Evolutionary conservation across 2,329 filamentous ascomycete species (phyloP), one percentile per base, ranked within the genome.

Genomic region (Hypomyces perniciosus): DNA sequence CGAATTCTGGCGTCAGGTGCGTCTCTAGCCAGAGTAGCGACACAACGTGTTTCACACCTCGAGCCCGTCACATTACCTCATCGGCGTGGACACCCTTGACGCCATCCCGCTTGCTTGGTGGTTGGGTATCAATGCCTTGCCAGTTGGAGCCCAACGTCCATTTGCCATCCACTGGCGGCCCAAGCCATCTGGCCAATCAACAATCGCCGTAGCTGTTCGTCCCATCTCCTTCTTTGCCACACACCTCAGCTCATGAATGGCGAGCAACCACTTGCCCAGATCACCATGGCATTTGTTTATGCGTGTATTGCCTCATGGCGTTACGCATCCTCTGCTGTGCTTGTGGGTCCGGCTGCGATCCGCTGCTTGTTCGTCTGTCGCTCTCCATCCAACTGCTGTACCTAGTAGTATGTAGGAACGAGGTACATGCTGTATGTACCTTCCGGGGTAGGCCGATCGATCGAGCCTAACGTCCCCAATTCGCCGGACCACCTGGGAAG

Each of bases 61-160:
- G 20, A 20, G 20, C 20, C 20, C 20, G 20, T 20, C 3, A 20
- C 20, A 20, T 20, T 20, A 20, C 20, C 20, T 20, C 20, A 20
- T 20, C 20, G 20, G 20, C 20, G 20, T 20, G 20, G 20, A 20
- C 20, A 20, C 20, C 20, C 20, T 20, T 38, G 34, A 28, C 28
- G 13, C 2, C 34, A 28, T 4, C 35, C 48, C n/a, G 10, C 42
- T 26, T 26, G 48, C 33, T 42, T 53, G 49, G 51, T 56, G 52
- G 64, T 70, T 68, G 68, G 68, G 68, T 67, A 70, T 59, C 68
- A 66, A 70, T 62, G 66, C 66, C 59, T 61, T 61, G 58, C 66
- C 62, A 64, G 63, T 70, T 64, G 61, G 56, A 59, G 65, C 66
- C 66, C 60, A 66, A 68, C 62, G 56, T 51, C 38, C 52, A 50